A percentile compares a stretch with the other conserved stretches of the same genome.
These are phyloP conservation scores for Leishmania amazonensis DNA, from an alignment of 208 protist genomes.

Conservation along the genomic window DNA sequence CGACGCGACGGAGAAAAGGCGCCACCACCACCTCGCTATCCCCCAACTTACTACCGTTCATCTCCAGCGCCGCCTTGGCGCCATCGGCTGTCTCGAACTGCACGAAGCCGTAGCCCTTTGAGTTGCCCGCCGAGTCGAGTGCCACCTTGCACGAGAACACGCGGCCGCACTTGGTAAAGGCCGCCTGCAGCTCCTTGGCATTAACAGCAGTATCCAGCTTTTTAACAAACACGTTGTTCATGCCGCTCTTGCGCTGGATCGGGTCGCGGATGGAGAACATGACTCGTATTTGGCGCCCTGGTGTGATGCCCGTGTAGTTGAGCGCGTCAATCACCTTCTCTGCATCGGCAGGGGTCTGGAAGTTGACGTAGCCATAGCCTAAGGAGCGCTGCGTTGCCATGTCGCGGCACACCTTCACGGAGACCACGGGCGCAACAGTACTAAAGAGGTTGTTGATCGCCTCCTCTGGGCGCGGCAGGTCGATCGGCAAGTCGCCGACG, in stretches of 20 bases:
- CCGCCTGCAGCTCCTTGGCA: constrained; percentile 92
- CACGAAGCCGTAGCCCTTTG: constrained; percentile 96
- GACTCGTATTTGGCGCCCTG: constrained; percentile 89
- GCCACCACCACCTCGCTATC: constrained; percentile 77
- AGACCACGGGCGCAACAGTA: constrained; percentile 92
- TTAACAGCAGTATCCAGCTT: constrained; percentile 92
- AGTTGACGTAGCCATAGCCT: constrained; percentile 98
- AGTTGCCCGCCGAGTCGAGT: constrained; percentile 57
- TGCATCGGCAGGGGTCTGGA: constrained; percentile 93
- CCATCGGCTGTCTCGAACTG: constrained; percentile 95
- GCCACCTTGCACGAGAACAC: constrained; percentile 96
- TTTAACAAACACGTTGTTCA: constrained; percentile 97
- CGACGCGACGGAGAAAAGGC: constrained; percentile 80
- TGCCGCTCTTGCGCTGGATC: constrained; percentile 87
- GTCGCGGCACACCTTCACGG: constrained; percentile 96
- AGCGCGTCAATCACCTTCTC: constrained; percentile 95
- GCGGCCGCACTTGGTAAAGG: constrained; percentile 95
- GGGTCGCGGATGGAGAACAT: constrained; percentile 98
- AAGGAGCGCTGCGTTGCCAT: constrained; percentile 92
- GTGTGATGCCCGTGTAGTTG: constrained; percentile 94
- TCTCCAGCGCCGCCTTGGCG: constrained; percentile 87
- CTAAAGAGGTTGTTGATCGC: constrained; percentile 95
- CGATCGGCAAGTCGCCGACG: constrained; percentile 93
- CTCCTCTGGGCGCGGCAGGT: constrained; percentile 82
- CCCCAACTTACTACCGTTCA: constrained; percentile 93